Percentiles rank a stretch among this genome's conserved stretches.
These are phyloP conservation scores for Penicillium roqueforti DNA, from an alignment of 495 filamentous ascomycete genomes.

Conservation along the genomic window DNA sequence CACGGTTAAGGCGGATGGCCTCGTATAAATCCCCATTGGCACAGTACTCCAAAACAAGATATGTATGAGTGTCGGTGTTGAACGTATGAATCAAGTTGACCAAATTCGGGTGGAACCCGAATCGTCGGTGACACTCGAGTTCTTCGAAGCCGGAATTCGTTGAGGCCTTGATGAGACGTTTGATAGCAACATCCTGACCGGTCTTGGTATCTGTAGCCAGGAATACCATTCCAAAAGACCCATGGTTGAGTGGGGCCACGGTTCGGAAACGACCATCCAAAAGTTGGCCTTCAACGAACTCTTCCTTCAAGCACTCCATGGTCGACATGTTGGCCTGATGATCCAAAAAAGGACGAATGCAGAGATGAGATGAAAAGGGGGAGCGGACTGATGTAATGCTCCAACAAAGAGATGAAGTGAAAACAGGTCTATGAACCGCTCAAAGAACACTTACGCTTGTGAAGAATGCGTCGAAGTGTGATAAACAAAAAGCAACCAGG, in stretches of 20 bases:
- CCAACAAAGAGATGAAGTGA: slow-evolving; percentile 17
- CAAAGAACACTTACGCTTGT: slow-evolving; percentile 24
- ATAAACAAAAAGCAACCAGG: slow-evolving; percentile 35
- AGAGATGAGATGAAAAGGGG: slow-evolving; percentile 7
- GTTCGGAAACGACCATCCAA: slow-evolving; percentile 85
- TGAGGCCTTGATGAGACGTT: slow-evolving; percentile 79
- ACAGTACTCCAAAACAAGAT: slow-evolving; percentile 94
- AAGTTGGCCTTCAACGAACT: slow-evolving; percentile 66
- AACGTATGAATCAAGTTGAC: slow-evolving; percentile 91
- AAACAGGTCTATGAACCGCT: slow-evolving; percentile 30
- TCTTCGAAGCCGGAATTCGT: slow-evolving; percentile 74
- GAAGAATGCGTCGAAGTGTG: slow-evolving; percentile 37
- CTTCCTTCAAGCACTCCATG: slow-evolving; percentile 79
- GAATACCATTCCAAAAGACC: slow-evolving; percentile 98
- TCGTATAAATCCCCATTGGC: slow-evolving; percentile 96
- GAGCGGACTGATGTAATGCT: slow-evolving; percentile 11
- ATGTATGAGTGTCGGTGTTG: slow-evolving; percentile 84
- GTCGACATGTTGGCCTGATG: slow-evolving; percentile 30
- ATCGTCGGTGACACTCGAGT: slow-evolving; percentile 70
- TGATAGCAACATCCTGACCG: slow-evolving; percentile 81
- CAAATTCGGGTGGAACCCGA: slow-evolving; percentile 81
- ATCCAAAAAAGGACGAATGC: slow-evolving; percentile 35
- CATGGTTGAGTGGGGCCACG: slow-evolving; percentile 92
- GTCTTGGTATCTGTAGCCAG: slow-evolving; percentile 75
- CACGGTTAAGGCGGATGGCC: slow-evolving; percentile 82